Evolutionary conservation across 352 stramenopile species (phyloP).

Genomic region (Globisporangium carolinianum): DNA sequence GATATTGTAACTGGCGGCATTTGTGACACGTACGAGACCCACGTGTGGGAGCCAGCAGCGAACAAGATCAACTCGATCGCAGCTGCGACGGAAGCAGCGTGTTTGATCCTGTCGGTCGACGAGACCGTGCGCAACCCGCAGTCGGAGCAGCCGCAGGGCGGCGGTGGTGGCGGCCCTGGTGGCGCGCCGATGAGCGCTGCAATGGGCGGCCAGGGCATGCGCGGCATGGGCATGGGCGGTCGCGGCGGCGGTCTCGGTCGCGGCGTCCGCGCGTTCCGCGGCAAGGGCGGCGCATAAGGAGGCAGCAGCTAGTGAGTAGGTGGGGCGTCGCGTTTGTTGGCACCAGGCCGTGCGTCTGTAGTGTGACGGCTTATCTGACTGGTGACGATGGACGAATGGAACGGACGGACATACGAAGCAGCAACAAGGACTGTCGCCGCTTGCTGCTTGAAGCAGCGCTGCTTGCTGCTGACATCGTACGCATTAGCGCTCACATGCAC

Average conservation of each 20-base stretch:
- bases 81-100: conserved; percentile 95
- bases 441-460: too few relatives aligned
- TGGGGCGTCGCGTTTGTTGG: background rate
- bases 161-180: conserved; percentile 20
- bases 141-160: conserved; percentile 90
- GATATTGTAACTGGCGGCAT: conserved; percentile 97
- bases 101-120: conserved; percentile 98
- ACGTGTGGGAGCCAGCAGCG: conserved; percentile 98
- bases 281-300: conserved; percentile 70
- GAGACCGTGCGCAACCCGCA: conserved; percentile 98
- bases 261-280: conserved; percentile 70
- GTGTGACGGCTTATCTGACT: background rate
- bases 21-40: conserved; percentile 95
- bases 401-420: background rate
- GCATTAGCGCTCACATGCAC: background rate
- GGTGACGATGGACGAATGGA: background rate
- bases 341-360: background rate
- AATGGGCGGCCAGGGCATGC: conserved; percentile 90
- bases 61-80: conserved; percentile 98
- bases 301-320: background rate
- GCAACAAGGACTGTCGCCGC: too few relatives aligned
- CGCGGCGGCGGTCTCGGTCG: conserved; percentile 65
- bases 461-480: background rate
- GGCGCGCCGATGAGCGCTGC: conserved; percentile 82
- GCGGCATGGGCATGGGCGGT: conserved; percentile 80